A percentile compares a stretch with the other conserved stretches of the same genome.
phyloP scores from a whole-genome alignment of 1,284 basidiomycete genomes.

The Ustilago curta region DNA sequence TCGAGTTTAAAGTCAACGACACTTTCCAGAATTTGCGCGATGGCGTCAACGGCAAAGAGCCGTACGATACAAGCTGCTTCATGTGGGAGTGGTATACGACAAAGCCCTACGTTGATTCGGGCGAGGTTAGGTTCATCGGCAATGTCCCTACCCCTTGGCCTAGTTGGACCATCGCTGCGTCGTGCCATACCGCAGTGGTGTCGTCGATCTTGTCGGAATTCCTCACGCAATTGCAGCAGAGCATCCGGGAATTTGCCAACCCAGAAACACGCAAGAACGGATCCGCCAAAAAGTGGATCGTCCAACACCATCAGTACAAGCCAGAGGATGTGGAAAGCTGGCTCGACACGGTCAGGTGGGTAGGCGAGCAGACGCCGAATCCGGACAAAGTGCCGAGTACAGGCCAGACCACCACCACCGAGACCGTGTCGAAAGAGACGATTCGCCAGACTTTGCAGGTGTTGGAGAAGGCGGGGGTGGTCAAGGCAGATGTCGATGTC shows the following conservation, averaged over 20 bases:
- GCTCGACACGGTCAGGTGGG: slow-evolving; percentile 64
- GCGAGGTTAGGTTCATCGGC: slow-evolving; percentile 83
- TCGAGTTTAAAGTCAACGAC: slow-evolving; percentile 65
- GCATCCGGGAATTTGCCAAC: slow-evolving; percentile 54
- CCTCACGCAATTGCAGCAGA: slow-evolving; percentile 43
- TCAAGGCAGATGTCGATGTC: slow-evolving; percentile 23
- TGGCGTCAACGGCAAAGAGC: slow-evolving; percentile 78
- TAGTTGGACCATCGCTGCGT: slow-evolving; percentile 77
- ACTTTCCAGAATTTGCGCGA: slow-evolving; percentile 77
- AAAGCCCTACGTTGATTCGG: slow-evolving; percentile 86
- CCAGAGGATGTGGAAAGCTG: slow-evolving; percentile 80
- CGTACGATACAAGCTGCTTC: slow-evolving; percentile 34
- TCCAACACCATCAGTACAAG: slow-evolving; percentile 71
- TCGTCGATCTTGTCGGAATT: slow-evolving; percentile 37
- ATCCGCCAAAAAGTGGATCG: slow-evolving; percentile 40
- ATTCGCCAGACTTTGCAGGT: slow-evolving; percentile 48
- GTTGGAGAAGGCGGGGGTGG: slow-evolving; percentile 60
- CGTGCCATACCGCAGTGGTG: slow-evolving; percentile 32
- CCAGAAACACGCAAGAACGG: slow-evolving; percentile 34
- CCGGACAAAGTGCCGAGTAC: slow-evolving; percentile 26
- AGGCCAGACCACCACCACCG: slow-evolving; percentile 50
- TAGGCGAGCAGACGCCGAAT: slow-evolving; percentile 51
- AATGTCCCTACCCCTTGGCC: slow-evolving; percentile 94
- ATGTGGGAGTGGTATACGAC: slow-evolving; percentile 90
- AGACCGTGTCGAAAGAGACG: slow-evolving; percentile 42